Conservation (phyloP, 2,329 filamentous ascomycete species). For the Aspergillus niger region DNA sequence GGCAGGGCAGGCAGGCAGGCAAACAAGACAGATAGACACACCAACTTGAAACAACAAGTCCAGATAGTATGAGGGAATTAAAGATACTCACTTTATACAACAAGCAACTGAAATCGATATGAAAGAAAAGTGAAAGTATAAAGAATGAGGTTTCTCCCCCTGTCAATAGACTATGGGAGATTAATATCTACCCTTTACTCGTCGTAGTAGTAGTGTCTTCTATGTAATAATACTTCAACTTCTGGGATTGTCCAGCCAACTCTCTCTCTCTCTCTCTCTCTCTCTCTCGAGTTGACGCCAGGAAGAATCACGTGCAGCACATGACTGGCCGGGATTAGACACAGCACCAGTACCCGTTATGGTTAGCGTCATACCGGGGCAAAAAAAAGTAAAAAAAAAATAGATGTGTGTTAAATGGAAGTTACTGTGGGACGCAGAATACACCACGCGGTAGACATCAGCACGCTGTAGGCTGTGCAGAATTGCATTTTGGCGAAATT, state of each 20-base stretch:
- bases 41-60: background rate
- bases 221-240: background rate
- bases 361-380: background rate
- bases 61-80: background rate
- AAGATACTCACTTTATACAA: no score
- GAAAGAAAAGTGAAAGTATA: background rate
- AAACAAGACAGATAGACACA: no score
- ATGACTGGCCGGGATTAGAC: constrained; percentile 7
- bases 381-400: no score
- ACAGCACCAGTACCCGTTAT: background rate
- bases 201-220: background rate
- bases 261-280: no score
- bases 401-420: no score
- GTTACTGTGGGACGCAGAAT: constrained; percentile 3
- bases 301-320: constrained; percentile 10
- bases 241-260: background rate
- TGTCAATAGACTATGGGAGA: no score
- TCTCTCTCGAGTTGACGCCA: background rate
- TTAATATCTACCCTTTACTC: no score
- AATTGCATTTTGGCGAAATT: background rate
- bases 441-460: constrained; percentile 12
- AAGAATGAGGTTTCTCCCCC: background rate
- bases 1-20: background rate
- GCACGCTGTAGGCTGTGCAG: constrained; percentile 11
- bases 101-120: no score